A percentile compares a stretch with the other conserved stretches of the same genome.
Conservation (phyloP, 345 rosid genomes). For the Kandelia obovata region DNA sequence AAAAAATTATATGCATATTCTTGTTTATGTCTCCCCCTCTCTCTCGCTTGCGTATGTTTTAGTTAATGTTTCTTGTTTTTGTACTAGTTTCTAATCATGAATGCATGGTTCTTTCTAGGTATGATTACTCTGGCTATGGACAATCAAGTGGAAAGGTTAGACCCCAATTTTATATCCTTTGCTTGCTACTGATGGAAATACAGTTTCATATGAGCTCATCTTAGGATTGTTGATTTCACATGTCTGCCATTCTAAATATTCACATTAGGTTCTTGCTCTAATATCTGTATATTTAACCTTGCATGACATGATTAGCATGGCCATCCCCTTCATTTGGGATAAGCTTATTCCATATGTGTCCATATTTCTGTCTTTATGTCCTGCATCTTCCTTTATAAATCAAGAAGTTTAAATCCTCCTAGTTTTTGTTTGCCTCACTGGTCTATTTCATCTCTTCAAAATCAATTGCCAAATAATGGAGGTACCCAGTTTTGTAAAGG, state of each 20-base stretch:
- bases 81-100: conserved; percentile 15
- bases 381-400: too few species aligned
- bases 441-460: neutral
- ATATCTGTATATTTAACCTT: neutral
- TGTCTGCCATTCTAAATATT: neutral
- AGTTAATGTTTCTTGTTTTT: neutral
- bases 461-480: too few species aligned
- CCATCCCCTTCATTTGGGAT: too few species aligned
- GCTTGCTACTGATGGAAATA: conserved; percentile 12
- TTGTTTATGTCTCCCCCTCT: too few species aligned
- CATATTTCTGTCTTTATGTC: too few species aligned
- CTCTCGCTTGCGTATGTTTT: neutral
- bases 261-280: neutral
- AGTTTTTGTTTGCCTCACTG: neutral
- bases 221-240: neutral
- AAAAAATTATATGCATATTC: too few species aligned
- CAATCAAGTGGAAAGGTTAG: conserved; percentile 90
- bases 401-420: too few species aligned
- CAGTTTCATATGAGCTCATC: neutral
- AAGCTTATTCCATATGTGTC: too few species aligned
- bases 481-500: too few species aligned
- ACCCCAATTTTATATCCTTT: conserved; percentile 11
- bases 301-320: too few species aligned
- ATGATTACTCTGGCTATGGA: conserved; percentile 97
- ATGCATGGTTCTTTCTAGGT: conserved; percentile 41